Evolutionary conservation across 2,329 filamentous ascomycete species (phyloP).

Genomic region (Pyrenophora teres): DNA sequence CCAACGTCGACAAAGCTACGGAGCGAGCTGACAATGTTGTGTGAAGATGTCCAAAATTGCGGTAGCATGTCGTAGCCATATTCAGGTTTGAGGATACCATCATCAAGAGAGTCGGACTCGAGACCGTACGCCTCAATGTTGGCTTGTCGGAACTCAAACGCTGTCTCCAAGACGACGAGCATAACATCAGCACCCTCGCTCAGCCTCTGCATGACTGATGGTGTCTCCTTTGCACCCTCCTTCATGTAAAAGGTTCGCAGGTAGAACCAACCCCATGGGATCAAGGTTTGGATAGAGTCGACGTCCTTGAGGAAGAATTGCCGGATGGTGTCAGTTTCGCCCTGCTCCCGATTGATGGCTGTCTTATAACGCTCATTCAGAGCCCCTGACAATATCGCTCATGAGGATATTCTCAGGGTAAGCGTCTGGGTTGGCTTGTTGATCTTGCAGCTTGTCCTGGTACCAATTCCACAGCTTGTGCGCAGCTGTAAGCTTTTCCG

Average conservation of each 20-base stretch:
- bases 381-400: constrained; percentile 71
- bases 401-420: constrained; percentile 70
- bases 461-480: constrained; percentile 80
- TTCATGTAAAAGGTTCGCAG: constrained; percentile 76
- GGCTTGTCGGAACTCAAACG: constrained; percentile 71
- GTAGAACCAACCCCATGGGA: constrained; percentile 72
- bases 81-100: constrained; percentile 49
- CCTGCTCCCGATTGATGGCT: constrained; percentile 64
- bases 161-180: constrained; percentile 64
- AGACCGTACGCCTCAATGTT: constrained; percentile 76
- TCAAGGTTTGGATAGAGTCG: constrained; percentile 71
- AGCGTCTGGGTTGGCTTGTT: constrained; percentile 64
- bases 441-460: constrained; percentile 71
- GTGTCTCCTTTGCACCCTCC: constrained; percentile 63
- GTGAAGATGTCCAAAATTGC: constrained; percentile 83
- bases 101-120: constrained; percentile 63
- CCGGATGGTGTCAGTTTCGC: constrained; percentile 79
- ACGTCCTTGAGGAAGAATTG: constrained; percentile 76
- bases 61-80: constrained; percentile 71
- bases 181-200: constrained; percentile 78
- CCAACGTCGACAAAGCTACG: constrained; percentile 49
- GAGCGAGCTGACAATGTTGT: constrained; percentile 49
- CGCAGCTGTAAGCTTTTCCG: constrained; percentile 86
- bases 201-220: constrained; percentile 51
- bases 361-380: constrained; percentile 79